These are phyloP conservation scores for Penicillium canariense DNA, from an alignment of 495 filamentous ascomycete species.

Conservation along the genomic window DNA sequence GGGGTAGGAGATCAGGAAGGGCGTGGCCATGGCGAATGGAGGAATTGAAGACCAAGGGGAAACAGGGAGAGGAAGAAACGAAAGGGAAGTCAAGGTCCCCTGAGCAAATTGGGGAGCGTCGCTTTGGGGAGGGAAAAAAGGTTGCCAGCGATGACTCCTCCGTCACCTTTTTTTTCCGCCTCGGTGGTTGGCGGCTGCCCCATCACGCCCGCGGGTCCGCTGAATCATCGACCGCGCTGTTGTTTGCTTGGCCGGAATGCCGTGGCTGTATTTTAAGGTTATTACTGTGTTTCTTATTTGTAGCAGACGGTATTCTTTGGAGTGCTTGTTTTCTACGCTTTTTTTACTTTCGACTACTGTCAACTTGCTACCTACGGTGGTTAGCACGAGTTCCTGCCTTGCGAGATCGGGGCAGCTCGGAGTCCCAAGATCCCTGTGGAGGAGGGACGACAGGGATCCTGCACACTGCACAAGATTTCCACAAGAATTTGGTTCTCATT, in stretches of 20 bases:
- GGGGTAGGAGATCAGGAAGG: slow-evolving; percentile 49
- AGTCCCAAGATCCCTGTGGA: background rate
- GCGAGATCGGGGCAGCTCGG: background rate
- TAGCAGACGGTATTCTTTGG: background rate
- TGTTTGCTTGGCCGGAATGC: background rate
- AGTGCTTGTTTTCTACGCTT: background rate
- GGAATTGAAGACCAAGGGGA: slow-evolving; percentile 3
- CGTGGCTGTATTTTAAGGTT: background rate
- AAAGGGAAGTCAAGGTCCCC: slow-evolving; percentile 11
- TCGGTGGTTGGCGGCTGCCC: slow-evolving; percentile 2
- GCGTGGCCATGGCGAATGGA: slow-evolving; percentile 45
- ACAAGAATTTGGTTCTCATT: background rate
- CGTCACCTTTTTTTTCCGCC: slow-evolving; percentile 8
- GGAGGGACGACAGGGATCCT: background rate
- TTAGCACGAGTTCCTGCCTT: background rate
- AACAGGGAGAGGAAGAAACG: background rate
- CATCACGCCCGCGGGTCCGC: background rate
- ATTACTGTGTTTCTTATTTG: background rate
- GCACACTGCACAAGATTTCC: background rate
- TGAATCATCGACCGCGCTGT: background rate
- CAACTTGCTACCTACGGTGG: background rate
- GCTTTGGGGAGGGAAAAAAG: background rate
- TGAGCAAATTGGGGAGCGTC: background rate
- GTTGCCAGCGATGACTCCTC: slow-evolving; percentile 18
- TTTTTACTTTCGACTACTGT: background rate